A percentile compares a stretch with the other conserved stretches of the same genome.
Evolutionary conservation across 768 basidiomycete genomes (phyloP).

Genomic region (Leccinum arenicola): DNA sequence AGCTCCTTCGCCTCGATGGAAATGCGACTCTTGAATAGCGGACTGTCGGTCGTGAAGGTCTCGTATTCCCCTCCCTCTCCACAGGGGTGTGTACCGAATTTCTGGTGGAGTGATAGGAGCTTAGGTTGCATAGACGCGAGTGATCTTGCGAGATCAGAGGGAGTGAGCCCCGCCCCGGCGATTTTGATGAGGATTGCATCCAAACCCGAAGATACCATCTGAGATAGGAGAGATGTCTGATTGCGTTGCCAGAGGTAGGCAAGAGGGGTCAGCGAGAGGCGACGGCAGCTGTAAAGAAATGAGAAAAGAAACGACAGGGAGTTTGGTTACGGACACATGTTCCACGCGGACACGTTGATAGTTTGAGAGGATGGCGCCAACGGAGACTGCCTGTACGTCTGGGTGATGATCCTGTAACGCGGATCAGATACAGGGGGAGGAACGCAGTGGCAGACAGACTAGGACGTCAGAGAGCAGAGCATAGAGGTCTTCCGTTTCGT

Average conservation of each 20-base stretch:
- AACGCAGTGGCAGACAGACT: slow-evolving; percentile 42
- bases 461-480: slow-evolving; percentile 70
- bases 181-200: slow-evolving; percentile 90
- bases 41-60: slow-evolving; percentile 85
- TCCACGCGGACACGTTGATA: slow-evolving; percentile 97
- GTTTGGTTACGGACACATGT: slow-evolving; percentile 70
- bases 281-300: slow-evolving; percentile 57
- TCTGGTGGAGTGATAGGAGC: slow-evolving; percentile 65
- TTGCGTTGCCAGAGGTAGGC: slow-evolving; percentile 94
- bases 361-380: slow-evolving; percentile 95
- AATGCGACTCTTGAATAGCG: slow-evolving; percentile 80
- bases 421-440: slow-evolving; percentile 1
- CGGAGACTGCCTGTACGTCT: slow-evolving; percentile 81
- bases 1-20: slow-evolving; percentile 64
- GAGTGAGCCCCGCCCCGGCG: slow-evolving; percentile 85
- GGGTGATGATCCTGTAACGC: slow-evolving; percentile 63
- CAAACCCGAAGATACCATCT: slow-evolving; percentile 81
- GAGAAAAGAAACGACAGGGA: not conserved
- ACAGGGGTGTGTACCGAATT: slow-evolving; percentile 90
- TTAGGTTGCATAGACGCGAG: slow-evolving; percentile 73
- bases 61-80: slow-evolving; percentile 99
- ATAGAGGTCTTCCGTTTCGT: slow-evolving; percentile 87
- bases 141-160: slow-evolving; percentile 74
- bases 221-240: slow-evolving; percentile 78
- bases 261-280: slow-evolving; percentile 76